phyloP scores from a whole-genome alignment of 2,329 filamentous ascomycete genomes.

The Epichloe glyceriae region DNA sequence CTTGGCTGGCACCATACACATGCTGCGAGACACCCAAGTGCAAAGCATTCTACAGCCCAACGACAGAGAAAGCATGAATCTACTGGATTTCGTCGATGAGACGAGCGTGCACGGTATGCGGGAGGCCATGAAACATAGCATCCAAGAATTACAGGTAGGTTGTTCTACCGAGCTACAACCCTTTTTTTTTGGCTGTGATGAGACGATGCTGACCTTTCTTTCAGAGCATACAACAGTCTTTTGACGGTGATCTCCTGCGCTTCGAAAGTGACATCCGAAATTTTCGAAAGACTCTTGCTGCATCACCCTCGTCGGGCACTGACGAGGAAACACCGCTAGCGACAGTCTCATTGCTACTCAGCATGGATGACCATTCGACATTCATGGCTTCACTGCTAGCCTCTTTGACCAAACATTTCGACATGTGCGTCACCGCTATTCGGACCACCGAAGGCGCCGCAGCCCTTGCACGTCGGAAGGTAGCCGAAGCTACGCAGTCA shows the following conservation, averaged over 20 bases:
- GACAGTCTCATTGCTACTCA: conserved; percentile 37
- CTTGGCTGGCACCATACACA: conserved; percentile 52
- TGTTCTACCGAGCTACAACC: background rate
- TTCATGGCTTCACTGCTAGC: conserved; percentile 72
- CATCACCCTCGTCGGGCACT: conserved; percentile 21
- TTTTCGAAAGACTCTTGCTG: conserved; percentile 45
- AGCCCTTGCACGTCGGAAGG: conserved; percentile 53
- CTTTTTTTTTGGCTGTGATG: no score
- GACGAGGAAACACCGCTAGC: conserved; percentile 28
- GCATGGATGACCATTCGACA: conserved; percentile 61
- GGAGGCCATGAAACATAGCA: conserved; percentile 54
- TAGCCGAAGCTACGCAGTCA: conserved; percentile 46
- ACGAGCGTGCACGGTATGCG: conserved; percentile 52
- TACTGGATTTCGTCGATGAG: conserved; percentile 69
- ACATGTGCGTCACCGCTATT: conserved; percentile 82
- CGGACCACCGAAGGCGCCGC: conserved; percentile 77
- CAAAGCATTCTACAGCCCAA: conserved; percentile 48
- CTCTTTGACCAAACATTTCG: conserved; percentile 76
- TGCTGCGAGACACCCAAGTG: conserved; percentile 51
- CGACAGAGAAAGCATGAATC: conserved; percentile 44
- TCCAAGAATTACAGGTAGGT: conserved; percentile 54
- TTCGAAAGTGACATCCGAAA: conserved; percentile 64
- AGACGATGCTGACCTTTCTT: background rate
- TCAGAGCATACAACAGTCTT: conserved; percentile 52
- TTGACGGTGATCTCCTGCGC: conserved; percentile 60